Base-by-base conservation (phyloP, 106 monocot genomes). In the Vanilla planifolia region DNA sequence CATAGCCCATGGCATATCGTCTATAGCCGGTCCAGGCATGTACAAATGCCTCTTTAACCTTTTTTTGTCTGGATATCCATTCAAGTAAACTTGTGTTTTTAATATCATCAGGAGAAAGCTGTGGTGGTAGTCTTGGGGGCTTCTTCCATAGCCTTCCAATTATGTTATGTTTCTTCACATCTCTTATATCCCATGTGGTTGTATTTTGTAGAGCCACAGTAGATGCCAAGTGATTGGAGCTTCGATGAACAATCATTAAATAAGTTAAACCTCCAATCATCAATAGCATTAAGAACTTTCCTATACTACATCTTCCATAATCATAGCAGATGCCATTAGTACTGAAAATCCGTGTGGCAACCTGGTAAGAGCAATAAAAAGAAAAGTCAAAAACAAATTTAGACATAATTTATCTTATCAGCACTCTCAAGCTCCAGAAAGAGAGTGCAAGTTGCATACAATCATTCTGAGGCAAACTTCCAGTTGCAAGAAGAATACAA, bases 1-100 rank as follows among this genome's bases (percentile, higher is more conserved):
- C 94, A 69, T 78, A 86, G 47, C 94, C 94, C 86, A 89, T 76
- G 11, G 89, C 89, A 67, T 78, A 76, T 19, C 45, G 68, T 29
- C 45, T 75, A 69, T 95, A 89, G 11, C 94, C 94, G 59, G 83
- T 73, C 94, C 94, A 95, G 19, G 94, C 94, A 86, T 95, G 89
- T 26, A 79, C 45, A 33, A 95, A 95, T 59, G 94, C 75, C 29
- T 89, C 75, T 67, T 76, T 95, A 48, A 95, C 86, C 65, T 78
- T 83, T 43, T 73, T 65, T 74, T 86, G 89, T 56, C 80, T 82
- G 14, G 62, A 57, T 16, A 34, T 44, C 86, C 80, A 95, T 53
- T 78, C 69, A 43, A 56, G 41, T 32, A 47, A 80, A 52, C 40
- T 75, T 22, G 11, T 17, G 63, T 79, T 83, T 48, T 30, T 63